Base-by-base conservation (phyloP, 257 asterid genomes). In the Fraxinus anomala region DNA sequence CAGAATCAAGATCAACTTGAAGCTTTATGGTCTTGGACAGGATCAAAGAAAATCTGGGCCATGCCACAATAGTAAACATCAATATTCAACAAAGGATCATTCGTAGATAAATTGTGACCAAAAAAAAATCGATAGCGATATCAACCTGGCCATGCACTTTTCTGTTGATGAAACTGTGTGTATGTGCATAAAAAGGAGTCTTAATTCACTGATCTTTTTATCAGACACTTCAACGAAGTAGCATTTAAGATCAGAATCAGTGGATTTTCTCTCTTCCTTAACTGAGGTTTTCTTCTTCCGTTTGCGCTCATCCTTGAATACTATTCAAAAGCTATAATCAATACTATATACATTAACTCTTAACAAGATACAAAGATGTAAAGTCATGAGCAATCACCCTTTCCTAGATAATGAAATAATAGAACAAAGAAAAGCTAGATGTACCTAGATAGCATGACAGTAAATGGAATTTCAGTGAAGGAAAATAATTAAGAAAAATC, bases 81-180 rank as follows among this genome's bases (percentile, higher is more conserved):
- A 51, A 7, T 28, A 39, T 24, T 63, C 17, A 24, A 26, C 33
- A 63, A 70, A 39, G 67, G 42, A 84, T 49, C 19, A 49, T 44
- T 5, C 28, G n/a, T 10, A 12, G 24, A n/a, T 76, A 65, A 61
- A 54, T 33, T 49, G 5, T 6, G 1, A 24, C 14, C 9, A 0
- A 61, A 2, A 81, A 71, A 72, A 73, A 71, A 79, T 11, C 8
- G 36, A 65, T 44, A 42, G 19, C 51, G 56, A 69, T 13, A 75
- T 61, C 74, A 76, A 94, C 98, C 98, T 92, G 77, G 97, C 94
- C 91, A 90, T 85, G 87, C 90, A 89, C 82, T 94, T 94, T 75
- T 89, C 97, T 76, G 89, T 75, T 80, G 88, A 90, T 30, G 85
- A 70, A 17, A 92, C 87, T 68, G 80, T 92, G 82, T 94, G 94